Evolutionary conservation across 2,329 filamentous ascomycete genomes (phyloP), one percentile per base, ranked within the genome.

Genomic region (Botrytis pseudocinerea): DNA sequence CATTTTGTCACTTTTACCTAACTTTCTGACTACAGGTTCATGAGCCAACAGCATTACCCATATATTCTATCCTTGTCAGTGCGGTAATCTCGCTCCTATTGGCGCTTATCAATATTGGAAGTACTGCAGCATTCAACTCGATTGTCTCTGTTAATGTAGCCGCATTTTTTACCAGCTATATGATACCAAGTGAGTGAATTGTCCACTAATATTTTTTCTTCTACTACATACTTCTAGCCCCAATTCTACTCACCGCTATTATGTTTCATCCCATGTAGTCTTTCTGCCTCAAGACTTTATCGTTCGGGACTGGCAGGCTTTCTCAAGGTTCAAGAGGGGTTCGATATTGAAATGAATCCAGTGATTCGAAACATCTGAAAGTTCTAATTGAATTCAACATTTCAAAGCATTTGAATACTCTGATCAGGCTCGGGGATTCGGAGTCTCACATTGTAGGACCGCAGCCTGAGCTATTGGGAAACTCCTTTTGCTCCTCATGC

Each of bases 131-230:
- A 0, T 85, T 87, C 76, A 83, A 84, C 75, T 83, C 83, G 8
- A 80, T 87, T 8, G 80, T 85, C 7, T 84, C 82, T 0, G 79
- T 86, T 4, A 80, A 81, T 9, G 80, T 85, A 38, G 83, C 82
- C 0, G 83, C 82, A 0, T 81, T 85, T 35, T 85, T 83, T 61
- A 80, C 82, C 22, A 84, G 84, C 0, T 86, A 86, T 73, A 77
- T 84, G 25, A 76, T 85, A 1, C 81, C 81, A 0, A 81, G 51
- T 57, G n/a, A 57, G 51, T 57, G n/a, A 57, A 57, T 1, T 14
- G n/a, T 18, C 51, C 14, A 28, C 14, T 18, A 57, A 18, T 57
- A 9, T 14, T 28, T 18, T 57, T 57, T 12, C 16, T 57, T 57
- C 14, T 28, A 18, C 25, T 16, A 16, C n/a, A 3, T 32, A 57